Conservation (phyloP, 495 filamentous ascomycete genomes). For the Xylaria palmicola region DNA sequence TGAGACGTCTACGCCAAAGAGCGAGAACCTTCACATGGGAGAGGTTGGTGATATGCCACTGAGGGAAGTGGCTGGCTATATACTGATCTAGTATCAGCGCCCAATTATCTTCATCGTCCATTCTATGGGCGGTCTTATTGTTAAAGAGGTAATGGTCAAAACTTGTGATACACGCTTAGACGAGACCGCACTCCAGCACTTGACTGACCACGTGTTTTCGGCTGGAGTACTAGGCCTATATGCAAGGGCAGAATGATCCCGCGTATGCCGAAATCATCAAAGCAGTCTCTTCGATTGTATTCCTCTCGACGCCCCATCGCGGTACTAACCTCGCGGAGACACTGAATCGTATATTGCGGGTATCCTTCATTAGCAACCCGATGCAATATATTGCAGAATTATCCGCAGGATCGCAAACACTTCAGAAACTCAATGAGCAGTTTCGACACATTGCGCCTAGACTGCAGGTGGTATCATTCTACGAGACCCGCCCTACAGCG, state of each 20-base stretch:
- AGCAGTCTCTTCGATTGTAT: conserved; percentile 39
- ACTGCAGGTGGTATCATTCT: conserved; percentile 47
- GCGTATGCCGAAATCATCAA: conserved; percentile 37
- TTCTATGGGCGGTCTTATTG: conserved; percentile 48
- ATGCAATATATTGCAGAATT: conserved; percentile 48
- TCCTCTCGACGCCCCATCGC: conserved; percentile 51
- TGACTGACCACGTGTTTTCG: background rate
- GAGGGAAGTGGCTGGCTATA: background rate
- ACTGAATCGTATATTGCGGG: conserved; percentile 33
- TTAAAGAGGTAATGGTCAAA: conserved; percentile 42
- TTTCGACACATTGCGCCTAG: conserved; percentile 44
- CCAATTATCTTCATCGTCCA: conserved; percentile 36
- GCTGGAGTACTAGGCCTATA: conserved; percentile 22
- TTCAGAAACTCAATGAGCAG: conserved; percentile 49
- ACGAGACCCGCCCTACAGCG: conserved; percentile 43
- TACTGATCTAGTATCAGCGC: background rate
- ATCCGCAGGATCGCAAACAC: conserved; percentile 25
- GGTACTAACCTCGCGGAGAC: conserved; percentile 44
- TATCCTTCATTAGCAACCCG: conserved; percentile 21
- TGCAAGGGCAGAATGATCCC: conserved; percentile 40
- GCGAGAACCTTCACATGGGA: conserved; percentile 8
- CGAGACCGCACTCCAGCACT: background rate
- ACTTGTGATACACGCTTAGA: background rate
- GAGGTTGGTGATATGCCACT: background rate
- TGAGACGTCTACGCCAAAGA: conserved; percentile 1